A percentile compares a stretch with the other conserved stretches of the same genome.
phyloP scores from a whole-genome alignment of 495 filamentous ascomycete species.

The Diplogelasinospora grovesii region DNA sequence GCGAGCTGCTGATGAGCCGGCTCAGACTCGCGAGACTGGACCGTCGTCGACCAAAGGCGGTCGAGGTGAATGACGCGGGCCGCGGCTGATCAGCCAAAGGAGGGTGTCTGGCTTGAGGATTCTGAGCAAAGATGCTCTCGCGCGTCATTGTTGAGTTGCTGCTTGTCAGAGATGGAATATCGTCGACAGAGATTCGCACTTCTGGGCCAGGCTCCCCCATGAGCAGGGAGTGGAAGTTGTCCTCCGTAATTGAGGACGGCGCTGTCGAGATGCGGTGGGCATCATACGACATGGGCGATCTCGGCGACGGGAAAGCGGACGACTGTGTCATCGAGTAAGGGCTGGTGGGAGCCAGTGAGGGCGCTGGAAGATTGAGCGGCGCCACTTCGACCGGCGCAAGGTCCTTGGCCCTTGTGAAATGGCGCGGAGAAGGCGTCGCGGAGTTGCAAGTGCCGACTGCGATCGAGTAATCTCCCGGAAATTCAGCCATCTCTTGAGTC shows the following conservation, averaged over 20 bases:
- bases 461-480: conserved; percentile 3
- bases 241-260: conserved; percentile 63
- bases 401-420: conserved; percentile 48
- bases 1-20: conserved; percentile 69
- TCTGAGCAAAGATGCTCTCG: conserved; percentile 40
- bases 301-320: conserved; percentile 50
- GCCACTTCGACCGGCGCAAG: conserved; percentile 46
- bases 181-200: conserved; percentile 70
- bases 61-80: conserved; percentile 61
- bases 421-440: conserved; percentile 50
- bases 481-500: conserved; percentile 14
- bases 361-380: conserved; percentile 35
- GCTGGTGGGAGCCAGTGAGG: conserved; percentile 44
- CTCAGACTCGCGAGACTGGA: conserved; percentile 82
- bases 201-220: conserved; percentile 59
- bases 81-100: conserved; percentile 47
- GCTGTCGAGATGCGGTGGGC: conserved; percentile 64
- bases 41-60: conserved; percentile 64
- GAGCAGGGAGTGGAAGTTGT: conserved; percentile 54
- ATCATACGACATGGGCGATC: conserved; percentile 59
- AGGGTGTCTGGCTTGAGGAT: conserved; percentile 24
- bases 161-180: conserved; percentile 80
- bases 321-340: conserved; percentile 47
- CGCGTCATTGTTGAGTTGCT: conserved; percentile 82
- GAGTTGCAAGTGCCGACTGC: conserved; percentile 36